These are phyloP conservation scores for Cydonia oblonga DNA, from an alignment of 331 rosid species.

Conservation along the genomic window DNA sequence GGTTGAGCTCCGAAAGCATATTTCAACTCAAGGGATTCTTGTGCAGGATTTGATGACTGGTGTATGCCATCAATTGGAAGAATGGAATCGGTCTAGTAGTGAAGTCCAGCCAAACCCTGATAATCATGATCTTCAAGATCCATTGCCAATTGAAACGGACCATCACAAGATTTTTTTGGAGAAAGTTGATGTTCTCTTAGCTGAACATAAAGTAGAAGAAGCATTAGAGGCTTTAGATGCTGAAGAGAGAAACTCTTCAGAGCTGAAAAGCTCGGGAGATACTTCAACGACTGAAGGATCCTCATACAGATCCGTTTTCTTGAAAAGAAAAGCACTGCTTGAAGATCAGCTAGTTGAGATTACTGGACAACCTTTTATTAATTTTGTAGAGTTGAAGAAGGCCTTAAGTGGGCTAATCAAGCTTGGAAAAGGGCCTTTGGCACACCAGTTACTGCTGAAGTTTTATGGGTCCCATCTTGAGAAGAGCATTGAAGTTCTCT, in stretches of 20 bases:
- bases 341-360: conserved; percentile 57
- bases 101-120: conserved; percentile 39
- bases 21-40: conserved; percentile 75
- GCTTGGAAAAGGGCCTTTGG: conserved; percentile 79
- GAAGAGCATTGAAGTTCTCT: conserved; percentile 52
- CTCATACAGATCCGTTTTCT: conserved; percentile 46
- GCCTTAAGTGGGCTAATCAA: conserved; percentile 58
- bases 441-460: conserved; percentile 62
- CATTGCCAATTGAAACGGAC: conserved; percentile 31
- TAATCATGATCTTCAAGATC: conserved; percentile 42
- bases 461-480: conserved; percentile 59
- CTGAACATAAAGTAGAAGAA: conserved; percentile 82
- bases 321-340: conserved; percentile 53
- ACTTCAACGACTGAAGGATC: conserved; percentile 38
- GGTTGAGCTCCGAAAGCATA: conserved; percentile 80
- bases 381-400: conserved; percentile 52
- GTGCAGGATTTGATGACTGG: conserved; percentile 95
- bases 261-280: conserved; percentile 52
- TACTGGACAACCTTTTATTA: conserved; percentile 55
- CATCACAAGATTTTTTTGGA: conserved; percentile 47
- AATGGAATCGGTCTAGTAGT: conserved; percentile 47
- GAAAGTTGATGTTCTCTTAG: conserved; percentile 65
- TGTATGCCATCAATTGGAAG: conserved; percentile 75
- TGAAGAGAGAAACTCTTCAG: conserved; percentile 62
- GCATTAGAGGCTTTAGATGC: conserved; percentile 81